These are phyloP conservation scores for Salvia hispanica DNA, from an alignment of 257 asterid genomes.

Conservation along the genomic window DNA sequence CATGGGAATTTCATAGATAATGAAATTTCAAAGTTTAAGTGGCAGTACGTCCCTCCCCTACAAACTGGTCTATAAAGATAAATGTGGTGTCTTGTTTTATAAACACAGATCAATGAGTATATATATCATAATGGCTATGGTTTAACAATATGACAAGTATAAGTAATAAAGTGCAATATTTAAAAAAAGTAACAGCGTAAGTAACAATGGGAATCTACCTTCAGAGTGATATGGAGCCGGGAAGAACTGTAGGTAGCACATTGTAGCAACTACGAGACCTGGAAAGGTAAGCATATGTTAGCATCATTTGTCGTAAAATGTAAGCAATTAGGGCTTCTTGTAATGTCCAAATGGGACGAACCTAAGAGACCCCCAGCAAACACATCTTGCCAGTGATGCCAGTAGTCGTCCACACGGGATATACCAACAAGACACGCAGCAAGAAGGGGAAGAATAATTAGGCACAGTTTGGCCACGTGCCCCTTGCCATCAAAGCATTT, in stretches of 20 bases:
- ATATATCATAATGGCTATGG: not conserved
- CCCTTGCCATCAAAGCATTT: conserved; percentile 78
- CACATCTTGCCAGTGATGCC: conserved; percentile 99
- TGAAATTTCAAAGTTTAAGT: not conserved
- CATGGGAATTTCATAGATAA: too few species aligned
- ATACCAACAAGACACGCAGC: conserved; percentile 77
- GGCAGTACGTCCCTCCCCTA: not conserved
- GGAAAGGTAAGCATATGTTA: conserved; percentile 22
- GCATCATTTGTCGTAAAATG: not conserved
- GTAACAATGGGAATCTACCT: conserved; percentile 37
- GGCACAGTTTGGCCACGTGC: conserved; percentile 81
- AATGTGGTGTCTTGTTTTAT: not conserved
- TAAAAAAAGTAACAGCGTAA: not conserved
- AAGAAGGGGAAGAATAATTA: conserved; percentile 68
- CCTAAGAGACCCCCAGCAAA: conserved; percentile 91
- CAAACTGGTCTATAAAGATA: not conserved
- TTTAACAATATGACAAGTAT: not conserved
- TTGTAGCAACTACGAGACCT: conserved; percentile 69
- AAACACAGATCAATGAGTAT: not conserved
- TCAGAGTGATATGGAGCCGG: conserved; percentile 78
- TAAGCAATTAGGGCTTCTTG: not conserved
- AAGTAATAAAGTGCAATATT: conserved; percentile 1
- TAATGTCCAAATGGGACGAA: conserved; percentile 29
- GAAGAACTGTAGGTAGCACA: conserved; percentile 82
- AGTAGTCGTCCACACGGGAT: conserved; percentile 92